A percentile compares a stretch with the other conserved stretches of the same genome.
These are phyloP conservation scores for Rhynchospora pubera DNA, from an alignment of 176 grass and related monocot species.

Conservation along the genomic window DNA sequence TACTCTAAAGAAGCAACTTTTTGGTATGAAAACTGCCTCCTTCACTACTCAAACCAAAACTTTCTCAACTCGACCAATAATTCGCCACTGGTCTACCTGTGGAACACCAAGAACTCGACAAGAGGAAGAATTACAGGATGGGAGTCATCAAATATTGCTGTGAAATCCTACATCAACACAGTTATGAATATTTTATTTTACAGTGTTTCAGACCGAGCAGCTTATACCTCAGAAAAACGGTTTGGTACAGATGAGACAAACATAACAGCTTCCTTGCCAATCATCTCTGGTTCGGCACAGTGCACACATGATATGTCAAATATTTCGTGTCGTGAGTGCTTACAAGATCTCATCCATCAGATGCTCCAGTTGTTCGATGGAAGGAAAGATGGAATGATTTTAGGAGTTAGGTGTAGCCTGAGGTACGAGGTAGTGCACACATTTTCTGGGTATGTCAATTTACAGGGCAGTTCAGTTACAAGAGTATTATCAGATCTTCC, in stretches of 20 bases:
- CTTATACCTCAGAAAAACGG: not conserved
- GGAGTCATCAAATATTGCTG: not conserved
- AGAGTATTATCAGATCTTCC: too few relatives aligned
- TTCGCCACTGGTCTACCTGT: not conserved
- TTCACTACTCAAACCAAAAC: slow-evolving; percentile 31
- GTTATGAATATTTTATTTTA: slow-evolving; percentile 7
- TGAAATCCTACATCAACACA: not conserved
- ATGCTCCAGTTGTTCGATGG: not conserved
- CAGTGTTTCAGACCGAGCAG: slow-evolving; percentile 5
- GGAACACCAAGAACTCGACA: not conserved
- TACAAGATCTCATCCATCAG: not conserved
- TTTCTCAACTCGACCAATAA: slow-evolving; percentile 13
- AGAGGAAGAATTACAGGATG: not conserved
- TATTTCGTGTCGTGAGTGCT: slow-evolving; percentile 17
- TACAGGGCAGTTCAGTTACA: too few relatives aligned
- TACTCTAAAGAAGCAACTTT: slow-evolving; percentile 22
- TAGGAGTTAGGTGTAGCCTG: slow-evolving; percentile 22
- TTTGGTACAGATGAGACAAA: slow-evolving; percentile 29
- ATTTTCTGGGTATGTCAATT: not conserved
- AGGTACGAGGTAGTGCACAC: slow-evolving; percentile 30
- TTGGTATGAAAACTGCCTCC: slow-evolving; percentile 32
- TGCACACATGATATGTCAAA: slow-evolving; percentile 38
- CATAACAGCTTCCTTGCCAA: not conserved
- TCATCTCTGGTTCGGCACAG: slow-evolving; percentile 30
- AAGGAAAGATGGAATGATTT: slow-evolving; percentile 20